Percentiles rank a stretch among this genome's conserved stretches.
These are phyloP conservation scores for Metschnikowia dekortorum DNA, from an alignment of 805 yeast species.

Conservation along the genomic window DNA sequence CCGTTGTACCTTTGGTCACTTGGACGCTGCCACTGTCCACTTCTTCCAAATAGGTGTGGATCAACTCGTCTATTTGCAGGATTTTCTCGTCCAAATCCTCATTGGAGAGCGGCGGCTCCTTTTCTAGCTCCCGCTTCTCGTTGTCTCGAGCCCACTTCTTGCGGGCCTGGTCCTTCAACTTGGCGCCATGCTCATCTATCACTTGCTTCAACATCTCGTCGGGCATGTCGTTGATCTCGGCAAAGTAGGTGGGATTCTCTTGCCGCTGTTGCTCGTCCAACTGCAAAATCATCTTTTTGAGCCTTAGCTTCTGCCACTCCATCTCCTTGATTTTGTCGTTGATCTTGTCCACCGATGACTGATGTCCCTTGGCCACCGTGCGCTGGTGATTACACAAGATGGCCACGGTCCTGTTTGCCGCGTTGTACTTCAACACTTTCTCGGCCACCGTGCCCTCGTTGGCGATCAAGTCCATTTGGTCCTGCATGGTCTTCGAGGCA, in stretches of 20 bases:
- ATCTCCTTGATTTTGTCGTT: conserved; percentile 74
- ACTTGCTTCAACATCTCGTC: conserved; percentile 61
- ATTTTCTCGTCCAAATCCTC: conserved; percentile 57
- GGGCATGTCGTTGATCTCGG: conserved; percentile 61
- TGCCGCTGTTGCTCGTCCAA: conserved; percentile 52
- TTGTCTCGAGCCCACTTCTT: conserved; percentile 73
- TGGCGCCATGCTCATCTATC: conserved; percentile 54
- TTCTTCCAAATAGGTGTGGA: conserved; percentile 53
- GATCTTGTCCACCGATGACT: conserved; percentile 72
- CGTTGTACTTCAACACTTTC: conserved; percentile 82
- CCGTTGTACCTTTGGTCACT: conserved; percentile 45
- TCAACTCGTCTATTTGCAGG: conserved; percentile 48
- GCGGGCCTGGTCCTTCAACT: conserved; percentile 59
- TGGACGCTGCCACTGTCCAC: conserved; percentile 55
- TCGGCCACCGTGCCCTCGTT: conserved; percentile 85
- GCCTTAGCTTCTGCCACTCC: conserved; percentile 76
- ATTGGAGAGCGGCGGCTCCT: conserved; percentile 48
- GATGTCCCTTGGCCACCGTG: conserved; percentile 82
- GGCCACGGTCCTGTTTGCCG: conserved; percentile 94
- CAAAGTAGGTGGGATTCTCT: conserved; percentile 56
- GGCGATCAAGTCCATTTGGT: conserved; percentile 79
- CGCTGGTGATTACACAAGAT: conserved; percentile 96
- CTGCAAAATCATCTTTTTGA: conserved; percentile 64
- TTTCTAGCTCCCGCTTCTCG: conserved; percentile 62
- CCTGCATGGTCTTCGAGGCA: conserved; percentile 96